phyloP scores from a whole-genome alignment of 192 early-diverging fungal genomes.

The Helicostylum pulchrum region DNA sequence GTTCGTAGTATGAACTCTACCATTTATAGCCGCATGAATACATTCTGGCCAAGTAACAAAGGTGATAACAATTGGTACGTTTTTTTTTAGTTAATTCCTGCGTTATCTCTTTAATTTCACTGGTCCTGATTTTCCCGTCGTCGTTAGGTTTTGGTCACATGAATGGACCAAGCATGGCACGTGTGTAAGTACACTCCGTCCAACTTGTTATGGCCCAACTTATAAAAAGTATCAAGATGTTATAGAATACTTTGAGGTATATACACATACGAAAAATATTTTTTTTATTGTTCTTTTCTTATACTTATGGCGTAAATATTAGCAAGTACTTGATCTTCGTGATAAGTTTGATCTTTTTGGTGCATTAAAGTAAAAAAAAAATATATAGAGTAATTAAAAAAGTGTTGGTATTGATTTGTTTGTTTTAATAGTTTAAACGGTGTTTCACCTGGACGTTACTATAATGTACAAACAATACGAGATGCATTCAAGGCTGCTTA shows the following conservation, averaged over 20 bases:
- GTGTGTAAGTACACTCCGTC: slow-evolving; percentile 42
- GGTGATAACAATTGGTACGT: slow-evolving; percentile 63
- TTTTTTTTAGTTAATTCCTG: not conserved
- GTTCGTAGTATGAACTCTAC: slow-evolving; percentile 30
- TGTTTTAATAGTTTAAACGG: slow-evolving; percentile 28
- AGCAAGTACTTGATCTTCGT: slow-evolving; percentile 36
- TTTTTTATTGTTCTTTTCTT: slow-evolving; percentile 36
- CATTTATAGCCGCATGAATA: slow-evolving; percentile 33
- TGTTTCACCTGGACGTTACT: slow-evolving; percentile 47
- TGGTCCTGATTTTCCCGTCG: too few relatives aligned
- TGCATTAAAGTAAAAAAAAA: slow-evolving; percentile 32
- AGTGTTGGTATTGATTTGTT: not conserved
- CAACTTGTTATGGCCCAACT: slow-evolving; percentile 36
- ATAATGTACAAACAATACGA: slow-evolving; percentile 39
- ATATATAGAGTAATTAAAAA: not conserved
- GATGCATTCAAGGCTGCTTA: slow-evolving; percentile 40
- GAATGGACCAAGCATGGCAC: slow-evolving; percentile 52
- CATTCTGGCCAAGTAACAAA: slow-evolving; percentile 56
- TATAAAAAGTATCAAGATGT: slow-evolving; percentile 43
- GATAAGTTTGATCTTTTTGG: slow-evolving; percentile 39
- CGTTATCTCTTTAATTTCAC: too few relatives aligned
- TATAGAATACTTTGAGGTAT: slow-evolving; percentile 35
- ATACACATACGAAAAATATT: too few relatives aligned
- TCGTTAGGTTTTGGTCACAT: slow-evolving; percentile 47
- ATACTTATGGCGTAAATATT: slow-evolving; percentile 22